phyloP scores from a whole-genome alignment of 441 rosid genomes.

The Francoa sonchifolia region DNA sequence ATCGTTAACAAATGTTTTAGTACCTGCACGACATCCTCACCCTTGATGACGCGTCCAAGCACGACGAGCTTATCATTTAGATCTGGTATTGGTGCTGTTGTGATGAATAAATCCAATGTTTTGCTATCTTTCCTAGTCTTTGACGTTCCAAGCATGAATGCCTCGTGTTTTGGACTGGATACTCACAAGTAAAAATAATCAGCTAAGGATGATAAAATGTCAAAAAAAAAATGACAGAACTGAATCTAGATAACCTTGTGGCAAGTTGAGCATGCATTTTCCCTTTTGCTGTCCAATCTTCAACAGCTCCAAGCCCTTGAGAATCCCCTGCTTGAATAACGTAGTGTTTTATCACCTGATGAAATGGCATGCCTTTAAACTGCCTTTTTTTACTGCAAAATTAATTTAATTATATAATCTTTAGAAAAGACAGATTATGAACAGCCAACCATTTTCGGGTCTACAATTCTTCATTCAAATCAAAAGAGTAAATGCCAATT shows the following conservation, averaged over 20 bases:
- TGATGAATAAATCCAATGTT: slow-evolving; percentile 59
- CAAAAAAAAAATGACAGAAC: background rate
- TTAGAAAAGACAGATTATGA: background rate
- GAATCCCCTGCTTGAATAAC: slow-evolving; percentile 74
- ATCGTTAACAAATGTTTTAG: background rate
- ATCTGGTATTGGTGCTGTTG: slow-evolving; percentile 86
- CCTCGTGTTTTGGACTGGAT: slow-evolving; percentile 73
- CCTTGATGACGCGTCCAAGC: slow-evolving; percentile 73
- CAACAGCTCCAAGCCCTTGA: slow-evolving; percentile 34
- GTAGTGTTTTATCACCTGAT: slow-evolving; percentile 64
- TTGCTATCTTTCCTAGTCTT: slow-evolving; percentile 40
- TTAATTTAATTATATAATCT: background rate
- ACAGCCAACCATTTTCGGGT: background rate
- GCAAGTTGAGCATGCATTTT: slow-evolving; percentile 46
- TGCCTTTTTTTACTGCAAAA: slow-evolving; percentile 64
- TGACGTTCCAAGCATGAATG: slow-evolving; percentile 75
- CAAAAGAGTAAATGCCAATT: too few relatives aligned
- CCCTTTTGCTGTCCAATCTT: slow-evolving; percentile 70
- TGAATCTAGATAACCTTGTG: slow-evolving; percentile 33
- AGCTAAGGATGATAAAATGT: background rate
- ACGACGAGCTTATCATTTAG: slow-evolving; percentile 54
- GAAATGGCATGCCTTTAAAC: slow-evolving; percentile 73
- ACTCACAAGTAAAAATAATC: slow-evolving; percentile 6
- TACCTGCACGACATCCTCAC: slow-evolving; percentile 89
- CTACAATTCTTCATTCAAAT: background rate